Percentiles rank a stretch among this genome's conserved stretches.
phyloP scores from a whole-genome alignment of 208 protist species.

The Lotmaria passim region DNA sequence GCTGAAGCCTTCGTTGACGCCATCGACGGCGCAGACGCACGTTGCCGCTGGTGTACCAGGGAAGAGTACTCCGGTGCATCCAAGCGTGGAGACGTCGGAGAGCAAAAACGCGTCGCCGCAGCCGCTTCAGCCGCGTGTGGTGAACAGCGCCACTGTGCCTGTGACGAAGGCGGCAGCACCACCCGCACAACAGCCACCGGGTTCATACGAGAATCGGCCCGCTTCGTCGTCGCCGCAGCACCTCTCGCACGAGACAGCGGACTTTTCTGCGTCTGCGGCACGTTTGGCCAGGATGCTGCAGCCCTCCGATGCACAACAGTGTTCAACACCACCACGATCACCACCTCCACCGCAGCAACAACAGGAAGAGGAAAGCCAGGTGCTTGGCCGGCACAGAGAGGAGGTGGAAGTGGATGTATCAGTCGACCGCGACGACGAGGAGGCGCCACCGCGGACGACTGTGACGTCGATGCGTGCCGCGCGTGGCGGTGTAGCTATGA shows the following conservation, averaged over 20 bases:
- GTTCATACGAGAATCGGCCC: neutral
- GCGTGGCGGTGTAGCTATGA: conserved; percentile 51
- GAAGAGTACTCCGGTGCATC: neutral
- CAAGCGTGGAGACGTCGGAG: neutral
- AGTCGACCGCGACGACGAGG: conserved; percentile 1
- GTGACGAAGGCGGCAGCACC: neutral
- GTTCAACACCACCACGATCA: no score
- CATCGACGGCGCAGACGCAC: neutral
- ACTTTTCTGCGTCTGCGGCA: no score
- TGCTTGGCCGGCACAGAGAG: neutral
- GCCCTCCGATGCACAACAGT: no score
- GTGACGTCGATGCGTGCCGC: conserved; percentile 1
- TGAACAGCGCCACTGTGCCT: neutral
- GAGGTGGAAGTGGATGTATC: neutral
- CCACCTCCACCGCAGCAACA: no score
- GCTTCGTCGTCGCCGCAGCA: neutral
- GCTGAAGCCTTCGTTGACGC: conserved; percentile 6
- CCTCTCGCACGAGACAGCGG: neutral
- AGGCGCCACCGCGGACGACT: neutral
- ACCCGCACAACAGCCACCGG: neutral
- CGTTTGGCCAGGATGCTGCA: no score
- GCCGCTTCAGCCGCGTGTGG: neutral
- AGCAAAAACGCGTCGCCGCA: neutral
- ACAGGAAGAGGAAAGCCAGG: no score
- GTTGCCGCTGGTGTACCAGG: neutral